These are phyloP conservation scores for Lasiodiplodia citricola DNA, from an alignment of 2,329 filamentous ascomycete species.

Conservation along the genomic window DNA sequence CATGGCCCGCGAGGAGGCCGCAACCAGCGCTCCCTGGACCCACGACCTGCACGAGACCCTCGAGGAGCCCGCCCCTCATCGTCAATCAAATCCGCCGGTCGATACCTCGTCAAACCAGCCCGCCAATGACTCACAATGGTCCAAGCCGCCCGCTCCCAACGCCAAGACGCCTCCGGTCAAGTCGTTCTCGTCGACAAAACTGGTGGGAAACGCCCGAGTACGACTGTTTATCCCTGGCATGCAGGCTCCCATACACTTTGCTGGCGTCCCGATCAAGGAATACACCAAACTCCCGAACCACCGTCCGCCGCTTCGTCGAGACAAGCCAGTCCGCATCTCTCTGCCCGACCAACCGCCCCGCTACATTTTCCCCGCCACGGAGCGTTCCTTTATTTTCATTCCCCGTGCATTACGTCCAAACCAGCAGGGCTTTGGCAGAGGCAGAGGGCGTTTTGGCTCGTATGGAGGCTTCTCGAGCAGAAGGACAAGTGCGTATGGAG, in stretches of 20 bases:
- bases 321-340: constrained; percentile 95
- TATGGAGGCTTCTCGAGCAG: constrained; percentile 70
- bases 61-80: constrained; percentile 59
- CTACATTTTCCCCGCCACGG: constrained; percentile 88
- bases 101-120: not conserved
- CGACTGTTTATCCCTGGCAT: constrained; percentile 80
- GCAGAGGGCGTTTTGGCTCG: constrained; percentile 73
- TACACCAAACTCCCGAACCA: constrained; percentile 96
- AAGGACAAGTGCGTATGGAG: constrained; percentile 81
- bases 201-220: constrained; percentile 84
- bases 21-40: constrained; percentile 79
- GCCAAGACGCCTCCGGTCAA: constrained; percentile 32
- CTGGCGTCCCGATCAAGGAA: constrained; percentile 80
- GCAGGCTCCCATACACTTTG: constrained; percentile 71
- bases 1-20: constrained; percentile 49
- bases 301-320: constrained; percentile 87
- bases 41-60: constrained; percentile 79
- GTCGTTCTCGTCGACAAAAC: constrained; percentile 77
- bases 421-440: constrained; percentile 74
- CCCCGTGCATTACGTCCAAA: constrained; percentile 91
- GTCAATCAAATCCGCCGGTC: constrained; percentile 37
- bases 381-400: constrained; percentile 97
- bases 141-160: constrained; percentile 32
- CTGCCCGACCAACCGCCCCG: constrained; percentile 78
- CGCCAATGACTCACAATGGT: constrained; percentile 31